These are phyloP conservation scores for Camellia japonica DNA, from an alignment of 148 eudicot genomes.

Conservation along the genomic window DNA sequence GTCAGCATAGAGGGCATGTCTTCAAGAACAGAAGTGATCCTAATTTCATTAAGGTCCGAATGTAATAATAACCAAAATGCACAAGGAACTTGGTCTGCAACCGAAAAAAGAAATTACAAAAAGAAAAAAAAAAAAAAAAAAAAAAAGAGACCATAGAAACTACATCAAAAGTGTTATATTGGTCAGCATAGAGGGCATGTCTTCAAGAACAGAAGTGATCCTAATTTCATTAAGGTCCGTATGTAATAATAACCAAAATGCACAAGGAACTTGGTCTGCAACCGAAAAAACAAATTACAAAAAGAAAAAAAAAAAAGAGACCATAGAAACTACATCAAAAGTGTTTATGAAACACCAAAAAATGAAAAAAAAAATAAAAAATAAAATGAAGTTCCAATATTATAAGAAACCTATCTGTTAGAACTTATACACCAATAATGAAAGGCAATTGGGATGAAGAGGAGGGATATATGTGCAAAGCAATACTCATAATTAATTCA, in stretches of 20 bases:
- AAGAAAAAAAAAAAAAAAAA: not conserved
- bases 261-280: conserved; percentile 77
- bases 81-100: conserved; percentile 77
- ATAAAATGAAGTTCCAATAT: not conserved
- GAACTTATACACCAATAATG: too few relatives aligned
- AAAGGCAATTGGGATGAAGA: not conserved
- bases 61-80: conserved; percentile 64
- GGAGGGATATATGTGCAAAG: too few relatives aligned
- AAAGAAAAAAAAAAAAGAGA: not conserved
- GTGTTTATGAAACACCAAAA: not conserved
- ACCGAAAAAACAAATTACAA: not conserved
- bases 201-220: conserved; percentile 64
- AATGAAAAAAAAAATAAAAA: not conserved
- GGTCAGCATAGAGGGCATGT: conserved; percentile 74
- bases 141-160: not conserved
- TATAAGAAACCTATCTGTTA: not conserved
- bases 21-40: conserved; percentile 61
- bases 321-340: not conserved
- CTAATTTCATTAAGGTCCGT: conserved; percentile 63
- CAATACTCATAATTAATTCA: too few relatives aligned
- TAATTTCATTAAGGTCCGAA: conserved; percentile 65
- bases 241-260: conserved; percentile 66
- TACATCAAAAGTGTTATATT: conserved; percentile 9
- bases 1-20: conserved; percentile 78
- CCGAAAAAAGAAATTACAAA: not conserved